phyloP scores from a whole-genome alignment of 169 alveolate genomes.

The Cryptosporidium andersoni region DNA sequence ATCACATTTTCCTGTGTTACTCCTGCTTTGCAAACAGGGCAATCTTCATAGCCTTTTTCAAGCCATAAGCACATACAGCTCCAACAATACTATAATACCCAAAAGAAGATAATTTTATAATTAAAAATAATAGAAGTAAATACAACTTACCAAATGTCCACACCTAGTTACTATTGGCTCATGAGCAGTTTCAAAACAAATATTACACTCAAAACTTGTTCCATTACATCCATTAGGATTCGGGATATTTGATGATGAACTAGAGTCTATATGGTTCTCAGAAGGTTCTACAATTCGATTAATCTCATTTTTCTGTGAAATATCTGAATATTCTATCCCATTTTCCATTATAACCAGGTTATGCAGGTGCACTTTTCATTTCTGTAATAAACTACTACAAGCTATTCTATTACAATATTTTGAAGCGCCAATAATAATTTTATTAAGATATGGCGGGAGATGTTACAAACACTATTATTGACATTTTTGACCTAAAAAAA shows the following conservation, averaged over 20 bases:
- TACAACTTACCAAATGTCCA: conserved; percentile 89
- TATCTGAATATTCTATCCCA: not conserved
- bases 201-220: conserved; percentile 92
- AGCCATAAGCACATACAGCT: conserved; percentile 92
- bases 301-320: not conserved
- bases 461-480: no score
- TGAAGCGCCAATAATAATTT: no score
- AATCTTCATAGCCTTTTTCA: conserved; percentile 86
- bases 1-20: conserved; percentile 89
- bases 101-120: not conserved
- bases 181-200: conserved; percentile 94
- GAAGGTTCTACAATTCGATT: conserved; percentile 3
- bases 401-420: no score
- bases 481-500: no score
- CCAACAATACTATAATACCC: conserved; percentile 85
- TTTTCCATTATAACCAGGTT: not conserved
- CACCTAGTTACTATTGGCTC: conserved; percentile 97
- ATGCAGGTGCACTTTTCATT: not conserved
- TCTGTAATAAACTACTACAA: not conserved
- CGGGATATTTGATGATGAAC: conserved; percentile 36
- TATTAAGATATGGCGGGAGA: no score
- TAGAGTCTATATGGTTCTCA: not conserved
- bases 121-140: conserved; percentile 60
- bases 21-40: conserved; percentile 95
- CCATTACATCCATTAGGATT: no score